Percentiles rank a stretch among this genome's conserved stretches.
Conservation (phyloP, 2,329 filamentous ascomycete species). For the Nemania bipapillata region DNA sequence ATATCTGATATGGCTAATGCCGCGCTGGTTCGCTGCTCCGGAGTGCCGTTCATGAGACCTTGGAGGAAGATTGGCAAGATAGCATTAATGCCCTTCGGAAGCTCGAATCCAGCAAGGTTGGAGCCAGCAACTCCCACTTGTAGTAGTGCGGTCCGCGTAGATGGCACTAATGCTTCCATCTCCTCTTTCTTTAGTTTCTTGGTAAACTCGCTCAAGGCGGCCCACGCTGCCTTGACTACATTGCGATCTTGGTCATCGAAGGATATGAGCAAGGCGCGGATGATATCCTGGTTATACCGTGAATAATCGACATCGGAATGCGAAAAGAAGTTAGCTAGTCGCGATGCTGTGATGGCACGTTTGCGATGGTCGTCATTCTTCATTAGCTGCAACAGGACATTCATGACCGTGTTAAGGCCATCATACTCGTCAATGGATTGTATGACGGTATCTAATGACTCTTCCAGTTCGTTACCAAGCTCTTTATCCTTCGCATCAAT, state of each 20-base stretch:
- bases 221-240: conserved; percentile 91
- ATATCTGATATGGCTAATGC: conserved; percentile 95
- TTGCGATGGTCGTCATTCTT: conserved; percentile 93
- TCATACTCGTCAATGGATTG: conserved; percentile 95
- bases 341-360: conserved; percentile 79
- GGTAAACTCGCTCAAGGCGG: conserved; percentile 85
- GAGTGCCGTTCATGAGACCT: conserved; percentile 93
- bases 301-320: conserved; percentile 87
- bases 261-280: conserved; percentile 86
- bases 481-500: conserved; percentile 79
- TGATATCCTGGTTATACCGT: conserved; percentile 93
- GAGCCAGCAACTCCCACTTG: conserved; percentile 88
- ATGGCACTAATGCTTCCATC: conserved; percentile 91
- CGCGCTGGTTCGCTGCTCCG: conserved; percentile 90
- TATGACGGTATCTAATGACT: conserved; percentile 87
- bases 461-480: conserved; percentile 77
- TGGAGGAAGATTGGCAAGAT: conserved; percentile 97
- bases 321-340: conserved; percentile 87
- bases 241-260: conserved; percentile 87
- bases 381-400: conserved; percentile 83
- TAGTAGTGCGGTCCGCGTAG: conserved; percentile 84
- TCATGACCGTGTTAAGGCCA: conserved; percentile 95
- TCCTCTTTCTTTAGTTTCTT: conserved; percentile 94
- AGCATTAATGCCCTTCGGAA: conserved; percentile 97
- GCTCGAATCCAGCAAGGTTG: conserved; percentile 84